These are phyloP conservation scores for Gymnopus androsaceus DNA, from an alignment of 1,284 basidiomycete genomes.

Conservation along the genomic window DNA sequence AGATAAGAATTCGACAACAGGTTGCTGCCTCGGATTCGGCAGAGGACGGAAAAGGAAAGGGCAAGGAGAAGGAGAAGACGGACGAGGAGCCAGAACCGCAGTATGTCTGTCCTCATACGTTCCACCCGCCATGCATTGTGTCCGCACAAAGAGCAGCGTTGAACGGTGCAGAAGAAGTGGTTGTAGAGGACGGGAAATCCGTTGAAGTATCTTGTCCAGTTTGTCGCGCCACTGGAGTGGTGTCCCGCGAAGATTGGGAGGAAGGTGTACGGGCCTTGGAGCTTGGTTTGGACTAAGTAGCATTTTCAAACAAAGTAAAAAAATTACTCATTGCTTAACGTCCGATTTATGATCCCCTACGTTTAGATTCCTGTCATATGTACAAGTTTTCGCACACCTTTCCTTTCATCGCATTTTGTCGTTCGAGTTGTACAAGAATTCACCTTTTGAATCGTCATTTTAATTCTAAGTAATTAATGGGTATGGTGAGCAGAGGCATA, in stretches of 20 bases:
- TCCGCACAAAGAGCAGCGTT: constrained; percentile 69
- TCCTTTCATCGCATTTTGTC: too few relatives aligned
- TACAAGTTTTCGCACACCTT: too few relatives aligned
- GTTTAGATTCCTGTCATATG: too few relatives aligned
- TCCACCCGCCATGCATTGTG: constrained; percentile 74
- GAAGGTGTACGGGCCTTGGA: constrained; percentile 33
- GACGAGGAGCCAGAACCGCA: constrained; percentile 21
- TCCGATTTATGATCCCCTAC: too few relatives aligned
- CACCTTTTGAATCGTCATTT: too few relatives aligned
- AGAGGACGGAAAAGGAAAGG: constrained; percentile 8
- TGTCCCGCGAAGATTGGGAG: constrained; percentile 63
- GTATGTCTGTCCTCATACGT: constrained; percentile 58
- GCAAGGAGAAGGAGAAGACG: constrained; percentile 19
- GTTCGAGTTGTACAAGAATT: too few relatives aligned
- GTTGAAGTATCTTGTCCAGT: constrained; percentile 70
- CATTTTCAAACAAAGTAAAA: neutral
- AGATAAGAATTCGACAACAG: constrained; percentile 43
- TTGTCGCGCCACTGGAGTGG: constrained; percentile 59
- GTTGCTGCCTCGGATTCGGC: neutral
- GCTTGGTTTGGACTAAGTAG: neutral
- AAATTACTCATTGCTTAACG: too few relatives aligned
- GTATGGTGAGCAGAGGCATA: too few relatives aligned
- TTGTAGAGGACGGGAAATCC: constrained; percentile 34
- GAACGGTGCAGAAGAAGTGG: constrained; percentile 51
- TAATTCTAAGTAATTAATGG: too few relatives aligned